These are phyloP conservation scores for Clarireedia homoeocarpa DNA, from an alignment of 2,329 filamentous ascomycete genomes.

Conservation along the genomic window DNA sequence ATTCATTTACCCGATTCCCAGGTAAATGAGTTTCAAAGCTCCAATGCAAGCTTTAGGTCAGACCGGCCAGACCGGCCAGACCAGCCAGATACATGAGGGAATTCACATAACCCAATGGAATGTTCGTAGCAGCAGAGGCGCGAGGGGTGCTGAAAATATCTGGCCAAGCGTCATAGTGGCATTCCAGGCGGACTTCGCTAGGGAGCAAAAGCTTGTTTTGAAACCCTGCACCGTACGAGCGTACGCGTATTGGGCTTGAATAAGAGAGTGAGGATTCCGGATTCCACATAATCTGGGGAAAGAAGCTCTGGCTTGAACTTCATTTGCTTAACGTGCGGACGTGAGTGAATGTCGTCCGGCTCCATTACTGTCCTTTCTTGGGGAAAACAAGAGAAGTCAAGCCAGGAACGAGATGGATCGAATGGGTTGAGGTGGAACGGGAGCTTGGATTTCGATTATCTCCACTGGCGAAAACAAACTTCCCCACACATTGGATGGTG, in stretches of 20 bases:
- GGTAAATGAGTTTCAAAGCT: neutral
- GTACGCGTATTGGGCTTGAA: neutral
- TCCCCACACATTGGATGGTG: too few relatives aligned
- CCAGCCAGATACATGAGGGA: neutral
- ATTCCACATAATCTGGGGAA: neutral
- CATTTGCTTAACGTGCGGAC: too few relatives aligned
- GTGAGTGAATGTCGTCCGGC: too few relatives aligned
- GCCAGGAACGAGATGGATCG: too few relatives aligned
- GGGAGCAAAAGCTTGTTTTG: constrained; percentile 11
- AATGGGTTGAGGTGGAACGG: too few relatives aligned
- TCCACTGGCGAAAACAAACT: too few relatives aligned
- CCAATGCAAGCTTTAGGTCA: neutral
- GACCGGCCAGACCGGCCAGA: neutral
- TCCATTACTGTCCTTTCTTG: too few relatives aligned
- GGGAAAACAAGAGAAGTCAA: too few relatives aligned
- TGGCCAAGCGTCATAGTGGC: constrained; percentile 6
- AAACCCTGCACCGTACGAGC: neutral
- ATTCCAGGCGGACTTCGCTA: neutral
- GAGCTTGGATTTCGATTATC: too few relatives aligned
- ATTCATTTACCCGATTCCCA: neutral
- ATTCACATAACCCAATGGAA: neutral
- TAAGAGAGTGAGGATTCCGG: neutral
- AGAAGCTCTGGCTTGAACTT: too few relatives aligned
- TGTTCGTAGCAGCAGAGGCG: neutral
- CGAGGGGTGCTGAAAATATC: neutral